Conservation (phyloP, 1,284 basidiomycete species). For the Ceratobasidium sp. region DNA sequence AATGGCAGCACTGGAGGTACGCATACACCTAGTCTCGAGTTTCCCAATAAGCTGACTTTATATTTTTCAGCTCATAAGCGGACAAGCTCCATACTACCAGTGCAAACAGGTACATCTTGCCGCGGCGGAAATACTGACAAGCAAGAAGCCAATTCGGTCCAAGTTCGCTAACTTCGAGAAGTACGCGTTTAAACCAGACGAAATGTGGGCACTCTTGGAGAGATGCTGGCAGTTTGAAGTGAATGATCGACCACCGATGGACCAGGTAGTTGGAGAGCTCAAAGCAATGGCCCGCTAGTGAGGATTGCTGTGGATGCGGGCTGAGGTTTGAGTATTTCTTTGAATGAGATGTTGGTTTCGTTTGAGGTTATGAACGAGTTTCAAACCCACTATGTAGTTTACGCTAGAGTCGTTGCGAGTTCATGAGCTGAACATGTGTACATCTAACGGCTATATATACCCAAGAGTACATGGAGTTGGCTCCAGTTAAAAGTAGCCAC, state of each 20-base stretch:
- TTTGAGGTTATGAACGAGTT: no score
- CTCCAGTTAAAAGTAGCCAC: no score
- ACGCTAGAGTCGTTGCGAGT: no score
- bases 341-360: no score
- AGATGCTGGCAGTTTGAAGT: slow-evolving; percentile 13
- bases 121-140: background rate
- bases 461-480: no score
- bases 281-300: no score
- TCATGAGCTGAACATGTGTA: no score
- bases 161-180: slow-evolving; percentile 25
- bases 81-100: background rate
- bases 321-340: no score
- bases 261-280: background rate
- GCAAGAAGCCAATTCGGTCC: background rate
- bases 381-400: no score
- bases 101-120: background rate
- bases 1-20: slow-evolving; percentile 38
- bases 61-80: slow-evolving; percentile 20
- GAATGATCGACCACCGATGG: slow-evolving; percentile 12
- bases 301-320: no score
- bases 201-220: slow-evolving; percentile 29
- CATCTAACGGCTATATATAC: no score
- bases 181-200: slow-evolving; percentile 30
- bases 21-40: background rate
- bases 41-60: background rate